Conservation (phyloP, 2,329 filamentous ascomycete genomes). For the Trichoderma brevicompactum region DNA sequence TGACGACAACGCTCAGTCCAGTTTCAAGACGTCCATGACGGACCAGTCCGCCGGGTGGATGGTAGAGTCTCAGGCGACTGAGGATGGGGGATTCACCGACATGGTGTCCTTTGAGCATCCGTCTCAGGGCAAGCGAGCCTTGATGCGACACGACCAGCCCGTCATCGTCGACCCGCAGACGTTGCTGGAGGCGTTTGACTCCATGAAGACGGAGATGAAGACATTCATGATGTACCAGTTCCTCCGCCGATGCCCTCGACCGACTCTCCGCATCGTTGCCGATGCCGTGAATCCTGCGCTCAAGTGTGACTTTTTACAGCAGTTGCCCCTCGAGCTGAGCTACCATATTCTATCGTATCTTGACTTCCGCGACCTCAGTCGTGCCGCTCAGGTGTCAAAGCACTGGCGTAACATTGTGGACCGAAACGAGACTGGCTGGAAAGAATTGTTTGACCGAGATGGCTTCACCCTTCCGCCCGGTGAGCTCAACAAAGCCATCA, state of each 20-base stretch:
- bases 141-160: slow-evolving; percentile 28
- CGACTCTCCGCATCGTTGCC: slow-evolving; percentile 86
- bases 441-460: slow-evolving; percentile 83
- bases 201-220: slow-evolving; percentile 89
- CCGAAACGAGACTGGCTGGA: slow-evolving; percentile 94
- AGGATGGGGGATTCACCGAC: slow-evolving; percentile 35
- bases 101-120: slow-evolving; percentile 4
- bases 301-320: slow-evolving; percentile 88
- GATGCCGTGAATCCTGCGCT: slow-evolving; percentile 90
- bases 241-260: slow-evolving; percentile 82
- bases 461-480: slow-evolving; percentile 78
- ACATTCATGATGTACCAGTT: slow-evolving; percentile 97
- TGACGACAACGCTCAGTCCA: slow-evolving; percentile 45
- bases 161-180: slow-evolving; percentile 77
- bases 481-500: slow-evolving; percentile 83
- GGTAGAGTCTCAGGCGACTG: slow-evolving; percentile 49
- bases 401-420: slow-evolving; percentile 91
- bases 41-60: slow-evolving; percentile 41
- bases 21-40: slow-evolving; percentile 40
- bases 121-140: slow-evolving; percentile 30
- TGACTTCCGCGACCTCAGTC: slow-evolving; percentile 82
- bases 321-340: slow-evolving; percentile 83
- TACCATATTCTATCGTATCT: slow-evolving; percentile 87
- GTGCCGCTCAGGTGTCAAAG: slow-evolving; percentile 89
- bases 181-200: slow-evolving; percentile 88